Percentiles rank a stretch among this genome's conserved stretches.
phyloP scores from a whole-genome alignment of 2,329 filamentous ascomycete species.

The Pseudocercospora macadamiae region DNA sequence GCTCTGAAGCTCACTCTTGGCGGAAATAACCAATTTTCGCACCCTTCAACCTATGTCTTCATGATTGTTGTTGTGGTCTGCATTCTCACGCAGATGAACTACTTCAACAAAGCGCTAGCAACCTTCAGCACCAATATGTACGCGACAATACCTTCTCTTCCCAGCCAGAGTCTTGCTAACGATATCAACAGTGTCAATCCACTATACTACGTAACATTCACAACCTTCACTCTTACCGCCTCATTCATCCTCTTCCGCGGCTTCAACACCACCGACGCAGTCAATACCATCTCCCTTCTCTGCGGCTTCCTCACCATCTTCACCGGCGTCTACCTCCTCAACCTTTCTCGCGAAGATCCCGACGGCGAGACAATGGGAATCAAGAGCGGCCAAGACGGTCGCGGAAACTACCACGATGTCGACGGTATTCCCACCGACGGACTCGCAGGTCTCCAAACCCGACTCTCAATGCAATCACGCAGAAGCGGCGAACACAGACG shows the following conservation, averaged over 20 bases:
- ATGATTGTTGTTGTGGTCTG: constrained; percentile 90
- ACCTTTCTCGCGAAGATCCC: constrained; percentile 90
- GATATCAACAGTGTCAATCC: constrained; percentile 74
- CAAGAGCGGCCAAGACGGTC: constrained; percentile 39
- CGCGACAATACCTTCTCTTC: constrained; percentile 39
- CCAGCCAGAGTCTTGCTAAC: not conserved
- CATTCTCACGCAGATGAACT: constrained; percentile 99
- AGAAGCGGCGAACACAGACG: constrained; percentile 67
- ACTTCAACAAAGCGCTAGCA: constrained; percentile 97
- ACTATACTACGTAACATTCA: constrained; percentile 97
- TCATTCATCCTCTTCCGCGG: constrained; percentile 95
- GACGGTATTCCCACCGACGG: constrained; percentile 90
- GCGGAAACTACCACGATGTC: constrained; percentile 50
- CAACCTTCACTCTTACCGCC: constrained; percentile 87
- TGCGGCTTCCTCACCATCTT: constrained; percentile 95
- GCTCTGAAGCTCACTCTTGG: constrained; percentile 92
- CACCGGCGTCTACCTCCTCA: constrained; percentile 91
- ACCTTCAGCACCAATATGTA: constrained; percentile 98
- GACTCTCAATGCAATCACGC: constrained; percentile 88
- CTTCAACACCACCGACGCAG: constrained; percentile 90
- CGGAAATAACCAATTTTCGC: constrained; percentile 92
- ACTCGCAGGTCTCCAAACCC: constrained; percentile 84
- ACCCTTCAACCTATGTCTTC: constrained; percentile 96
- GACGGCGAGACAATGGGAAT: constrained; percentile 71
- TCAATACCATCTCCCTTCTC: constrained; percentile 89